These are phyloP conservation scores for Laburnicola sp. DNA, from an alignment of 2,329 filamentous ascomycete genomes.

Conservation along the genomic window DNA sequence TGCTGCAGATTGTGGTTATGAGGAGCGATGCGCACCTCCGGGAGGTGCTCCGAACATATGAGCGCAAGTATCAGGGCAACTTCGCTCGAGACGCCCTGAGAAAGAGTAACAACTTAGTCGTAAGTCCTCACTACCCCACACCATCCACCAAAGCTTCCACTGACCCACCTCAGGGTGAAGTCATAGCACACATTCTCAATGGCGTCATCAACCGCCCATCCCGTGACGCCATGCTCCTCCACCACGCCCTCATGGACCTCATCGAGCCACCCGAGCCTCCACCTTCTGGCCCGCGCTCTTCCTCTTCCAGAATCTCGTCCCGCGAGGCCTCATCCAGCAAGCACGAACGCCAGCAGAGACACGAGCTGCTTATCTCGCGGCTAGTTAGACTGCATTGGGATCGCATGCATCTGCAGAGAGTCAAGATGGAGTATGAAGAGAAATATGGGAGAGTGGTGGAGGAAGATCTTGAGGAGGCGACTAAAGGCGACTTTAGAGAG, in stretches of 20 bases:
- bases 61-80: constrained; percentile 71
- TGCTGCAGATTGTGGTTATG: constrained; percentile 81
- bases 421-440: constrained; percentile 78
- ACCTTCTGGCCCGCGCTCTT: constrained; percentile 24
- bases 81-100: constrained; percentile 85
- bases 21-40: constrained; percentile 80
- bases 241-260: constrained; percentile 76
- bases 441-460: constrained; percentile 76
- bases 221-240: constrained; percentile 84
- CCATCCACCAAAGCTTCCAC: background rate
- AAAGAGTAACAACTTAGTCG: constrained; percentile 90
- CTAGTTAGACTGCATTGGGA: constrained; percentile 95
- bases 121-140: constrained; percentile 55
- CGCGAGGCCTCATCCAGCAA: constrained; percentile 27
- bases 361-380: constrained; percentile 84
- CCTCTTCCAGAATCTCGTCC: constrained; percentile 21
- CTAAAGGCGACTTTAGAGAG: constrained; percentile 73
- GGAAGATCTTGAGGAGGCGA: constrained; percentile 76
- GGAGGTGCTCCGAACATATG: constrained; percentile 78
- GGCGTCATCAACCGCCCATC: constrained; percentile 95
- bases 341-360: constrained; percentile 61
- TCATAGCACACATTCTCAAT: constrained; percentile 92
- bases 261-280: constrained; percentile 32
- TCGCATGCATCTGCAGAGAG: constrained; percentile 72
- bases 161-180: constrained; percentile 69